Base-by-base conservation (phyloP, 2,329 filamentous ascomycete genomes). In the Aspergillus puulaauensis region DNA sequence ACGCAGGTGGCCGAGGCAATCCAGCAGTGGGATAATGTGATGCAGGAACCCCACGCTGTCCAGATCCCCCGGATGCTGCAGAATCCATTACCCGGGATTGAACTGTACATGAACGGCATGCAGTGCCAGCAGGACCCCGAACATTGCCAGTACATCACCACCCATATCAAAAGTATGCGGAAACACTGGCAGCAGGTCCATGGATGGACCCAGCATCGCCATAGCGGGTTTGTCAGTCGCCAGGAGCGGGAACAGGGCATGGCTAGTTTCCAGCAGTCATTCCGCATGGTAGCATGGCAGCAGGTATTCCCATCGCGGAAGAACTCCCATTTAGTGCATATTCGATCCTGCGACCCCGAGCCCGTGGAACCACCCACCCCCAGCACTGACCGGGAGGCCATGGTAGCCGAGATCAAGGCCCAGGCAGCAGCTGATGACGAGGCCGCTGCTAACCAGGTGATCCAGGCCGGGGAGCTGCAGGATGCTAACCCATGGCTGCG, bases 391-490 rank as follows among this genome's bases (percentile, higher is more conserved):
- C 3, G 4, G 15, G 6, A 9, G 8, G 40, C 40, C 6, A 24
- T 24, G 1, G 24, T 24, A 1, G 5, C 1, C 6, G 24, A 43
- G 11, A 19, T 43, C 1, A 11, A 9, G n/a, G 40, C 40, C 15
- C 4, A 19, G n/a, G n/a, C 9, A 1, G 3, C 4, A 2, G 40
- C n/a, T 0, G 15, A 17, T 17, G 3, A 15, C 2, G 1, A 43
- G 14, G 4, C 6, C 3, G 40, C 6, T 6, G 24, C 24, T 24
- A 15, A 43, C 5, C n/a, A 43, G 40, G n/a, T 17, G 4, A n/a
- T 9, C n/a, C 1, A 17, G 15, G 9, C 4, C 5, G 40, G 40
- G 19, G 15, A 19, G 6, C 5, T 15, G 2, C 0, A 43, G 15
- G 17, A 43, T 17, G 3, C 40, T 3, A 19, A 19, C 19, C 19